These are phyloP conservation scores for Acanthamoeba divionensis DNA, from an alignment of 208 protist species.

Conservation along the genomic window DNA sequence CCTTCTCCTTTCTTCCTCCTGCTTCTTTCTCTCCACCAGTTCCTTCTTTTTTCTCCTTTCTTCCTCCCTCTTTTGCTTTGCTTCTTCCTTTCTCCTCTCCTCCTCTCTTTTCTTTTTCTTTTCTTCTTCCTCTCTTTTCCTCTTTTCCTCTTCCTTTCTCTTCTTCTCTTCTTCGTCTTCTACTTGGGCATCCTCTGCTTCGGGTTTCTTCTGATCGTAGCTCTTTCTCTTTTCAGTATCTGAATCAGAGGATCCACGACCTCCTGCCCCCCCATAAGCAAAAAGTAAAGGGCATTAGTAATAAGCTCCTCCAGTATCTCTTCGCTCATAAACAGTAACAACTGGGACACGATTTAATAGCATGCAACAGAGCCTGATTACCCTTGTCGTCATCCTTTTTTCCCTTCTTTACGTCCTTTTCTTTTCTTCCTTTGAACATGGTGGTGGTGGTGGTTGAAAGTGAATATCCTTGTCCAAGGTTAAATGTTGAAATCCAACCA, in stretches of 20 bases:
- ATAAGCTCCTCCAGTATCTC: background rate
- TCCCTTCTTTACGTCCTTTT: constrained; percentile 17
- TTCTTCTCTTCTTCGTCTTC: constrained; percentile 34
- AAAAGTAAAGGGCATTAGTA: background rate
- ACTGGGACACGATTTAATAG: background rate
- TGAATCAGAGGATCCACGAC: background rate
- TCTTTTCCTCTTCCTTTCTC: background rate
- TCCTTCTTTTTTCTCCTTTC: constrained; percentile 51
- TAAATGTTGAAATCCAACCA: too few species aligned
- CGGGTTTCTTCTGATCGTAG: constrained; percentile 46
- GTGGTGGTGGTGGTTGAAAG: too few species aligned
- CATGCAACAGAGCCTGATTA: background rate
- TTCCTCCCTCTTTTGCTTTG: constrained; percentile 42
- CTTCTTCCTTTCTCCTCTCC: constrained; percentile 51
- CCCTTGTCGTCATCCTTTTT: background rate
- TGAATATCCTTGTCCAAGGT: too few species aligned
- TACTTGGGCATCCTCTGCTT: background rate
- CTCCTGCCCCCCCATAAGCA: background rate
- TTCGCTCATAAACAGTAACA: background rate
- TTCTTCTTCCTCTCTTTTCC: constrained; percentile 34
- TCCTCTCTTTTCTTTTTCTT: constrained; percentile 15
- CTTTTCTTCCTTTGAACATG: constrained; percentile 35
- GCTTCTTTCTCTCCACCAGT: constrained; percentile 46
- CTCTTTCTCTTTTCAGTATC: constrained; percentile 47
- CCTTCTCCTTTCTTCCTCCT: constrained; percentile 16